Percentiles rank a stretch among this genome's conserved stretches.
phyloP scores from a whole-genome alignment of 2,329 filamentous ascomycete genomes.

The Colletotrichum sp. region DNA sequence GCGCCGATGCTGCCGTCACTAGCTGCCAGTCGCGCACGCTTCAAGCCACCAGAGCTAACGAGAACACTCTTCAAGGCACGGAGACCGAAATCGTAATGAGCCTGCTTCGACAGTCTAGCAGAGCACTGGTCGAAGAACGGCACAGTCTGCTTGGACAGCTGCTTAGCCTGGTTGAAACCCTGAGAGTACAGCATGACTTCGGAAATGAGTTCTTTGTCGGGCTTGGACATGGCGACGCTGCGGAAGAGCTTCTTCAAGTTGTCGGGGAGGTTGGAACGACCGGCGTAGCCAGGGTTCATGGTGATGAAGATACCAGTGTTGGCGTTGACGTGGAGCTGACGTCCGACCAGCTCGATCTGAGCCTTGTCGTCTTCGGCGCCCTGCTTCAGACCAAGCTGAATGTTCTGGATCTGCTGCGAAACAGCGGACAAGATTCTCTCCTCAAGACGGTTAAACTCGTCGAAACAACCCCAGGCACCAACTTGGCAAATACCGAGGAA shows the following conservation, averaged over 20 bases:
- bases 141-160: slow-evolving; percentile 92
- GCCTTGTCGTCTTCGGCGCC: slow-evolving; percentile 80
- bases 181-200: slow-evolving; percentile 99
- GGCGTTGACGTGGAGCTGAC: slow-evolving; percentile 85
- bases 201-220: slow-evolving; percentile 98
- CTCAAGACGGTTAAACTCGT: slow-evolving; percentile 99
- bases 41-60: slow-evolving; percentile 95
- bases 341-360: slow-evolving; percentile 93
- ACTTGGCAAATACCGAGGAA: slow-evolving; percentile 99
- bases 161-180: slow-evolving; percentile 95
- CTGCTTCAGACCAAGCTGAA: slow-evolving; percentile 92
- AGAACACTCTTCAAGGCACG: slow-evolving; percentile 98
- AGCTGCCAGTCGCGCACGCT: slow-evolving; percentile 76
- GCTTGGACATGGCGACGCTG: slow-evolving; percentile 99
- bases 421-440: slow-evolving; percentile 97
- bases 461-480: slow-evolving; percentile 99
- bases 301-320: slow-evolving; percentile 99
- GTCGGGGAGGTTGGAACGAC: slow-evolving; percentile 95
- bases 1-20: slow-evolving; percentile 61
- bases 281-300: slow-evolving; percentile 99
- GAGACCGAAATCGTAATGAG: slow-evolving; percentile 98
- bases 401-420: slow-evolving; percentile 99
- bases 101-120: slow-evolving; percentile 85
- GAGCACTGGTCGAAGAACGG: slow-evolving; percentile 97
- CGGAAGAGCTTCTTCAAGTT: slow-evolving; percentile 99